Evolutionary conservation across 306 rosid species (phyloP), one percentile per base, ranked within the genome.

Genomic region (Alnus glutinosa): DNA sequence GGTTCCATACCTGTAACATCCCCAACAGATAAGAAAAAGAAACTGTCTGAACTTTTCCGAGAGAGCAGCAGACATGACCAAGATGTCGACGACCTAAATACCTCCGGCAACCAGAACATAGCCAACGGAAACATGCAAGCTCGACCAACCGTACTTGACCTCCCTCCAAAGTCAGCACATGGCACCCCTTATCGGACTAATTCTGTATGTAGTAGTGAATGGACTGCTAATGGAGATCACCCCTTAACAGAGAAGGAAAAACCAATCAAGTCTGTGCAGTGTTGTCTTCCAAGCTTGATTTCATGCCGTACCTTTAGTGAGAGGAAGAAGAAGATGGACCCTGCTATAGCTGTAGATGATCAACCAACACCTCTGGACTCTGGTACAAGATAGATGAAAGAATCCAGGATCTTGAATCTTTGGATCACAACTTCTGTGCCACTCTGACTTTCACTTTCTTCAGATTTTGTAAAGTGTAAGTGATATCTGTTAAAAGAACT

Each of bases 271-370:
- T 78, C 94, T 61, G 48, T 55, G 55, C 90, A 87, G 54, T 73
- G 98, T 79, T 95, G 99, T 79, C 88, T 95, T 81, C 96, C 99
- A 3, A 85, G 91, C 90, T 83, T 95, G 85, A 84, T 81, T 76
- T 90, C 97, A 4, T 85, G 93, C 76, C 79, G 89, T 42, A 90
- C 93, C 88, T 90, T 86, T 19, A 82, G 91, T 47, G 91, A 87
- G 73, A 88, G 93, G 86, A 89, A 90, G 88, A 95, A 87, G 89
- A 88, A 84, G 85, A 82, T 83, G 68, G 86, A 86, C 79, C 90
- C 90, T 49, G 88, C 94, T 63, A 70, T 91, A 59, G 89, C 88
- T 54, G 90, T 91, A 58, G 82, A 75, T 86, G 90, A 78, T 74
- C 89, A 83, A 48, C 72, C 13, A 50, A 46, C 36, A 23, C 70